Evolutionary conservation across 768 basidiomycete genomes (phyloP).

Genomic region (Trametes coccinea): DNA sequence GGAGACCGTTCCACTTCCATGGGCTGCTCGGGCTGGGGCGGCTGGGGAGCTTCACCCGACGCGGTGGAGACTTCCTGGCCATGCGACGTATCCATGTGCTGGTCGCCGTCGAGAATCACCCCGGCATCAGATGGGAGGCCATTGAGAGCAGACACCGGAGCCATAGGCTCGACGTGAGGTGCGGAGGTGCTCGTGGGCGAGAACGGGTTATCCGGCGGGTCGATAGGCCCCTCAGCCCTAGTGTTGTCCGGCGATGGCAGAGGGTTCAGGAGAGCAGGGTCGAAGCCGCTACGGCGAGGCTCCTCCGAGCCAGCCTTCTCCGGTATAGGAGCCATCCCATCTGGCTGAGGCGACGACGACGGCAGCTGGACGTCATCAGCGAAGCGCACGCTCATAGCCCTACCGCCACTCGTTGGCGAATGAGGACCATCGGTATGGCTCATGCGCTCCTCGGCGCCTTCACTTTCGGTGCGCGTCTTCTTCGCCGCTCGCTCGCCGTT

Average conservation of each 20-base stretch:
- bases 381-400: conserved; percentile 48
- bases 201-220: conserved; percentile 23
- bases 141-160: not conserved
- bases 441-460: conserved; percentile 50
- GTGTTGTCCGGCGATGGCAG: conserved; percentile 30
- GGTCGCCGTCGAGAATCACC: conserved; percentile 22
- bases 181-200: not conserved
- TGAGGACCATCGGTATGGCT: conserved; percentile 37
- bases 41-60: not conserved
- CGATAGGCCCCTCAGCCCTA: not conserved
- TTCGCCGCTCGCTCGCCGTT: conserved; percentile 54
- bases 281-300: conserved; percentile 45
- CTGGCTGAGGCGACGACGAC: conserved; percentile 19
- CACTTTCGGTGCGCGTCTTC: conserved; percentile 34
- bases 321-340: not conserved
- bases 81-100: conserved; percentile 19
- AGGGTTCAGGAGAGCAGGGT: conserved; percentile 56
- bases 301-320: not conserved
- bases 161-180: not conserved
- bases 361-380: conserved; percentile 34
- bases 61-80: conserved; percentile 10
- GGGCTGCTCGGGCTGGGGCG: conserved; percentile 32
- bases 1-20: conserved; percentile 60
- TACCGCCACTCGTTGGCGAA: conserved; percentile 14
- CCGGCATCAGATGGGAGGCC: conserved; percentile 9